Percentiles rank a stretch among this genome's conserved stretches.
phyloP scores from a whole-genome alignment of 768 basidiomycete genomes.

The Myochromella boudieri region DNA sequence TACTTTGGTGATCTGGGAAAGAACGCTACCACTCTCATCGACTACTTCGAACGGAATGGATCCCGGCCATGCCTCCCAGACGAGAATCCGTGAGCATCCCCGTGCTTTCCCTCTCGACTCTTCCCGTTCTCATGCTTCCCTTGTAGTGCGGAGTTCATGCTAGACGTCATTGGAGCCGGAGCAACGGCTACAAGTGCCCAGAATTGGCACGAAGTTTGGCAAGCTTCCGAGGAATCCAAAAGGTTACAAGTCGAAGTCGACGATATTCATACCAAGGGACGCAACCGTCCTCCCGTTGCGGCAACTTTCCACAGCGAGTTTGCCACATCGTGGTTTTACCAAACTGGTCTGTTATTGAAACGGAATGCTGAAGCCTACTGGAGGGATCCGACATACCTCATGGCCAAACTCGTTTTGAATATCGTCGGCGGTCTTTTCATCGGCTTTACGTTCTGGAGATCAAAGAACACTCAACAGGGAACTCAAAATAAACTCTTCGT shows the following conservation, averaged over 20 bases:
- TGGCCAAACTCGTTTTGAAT: conserved; percentile 59
- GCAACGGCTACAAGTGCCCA: conserved; percentile 52
- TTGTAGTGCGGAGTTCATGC: conserved; percentile 58
- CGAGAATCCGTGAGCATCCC: conserved; percentile 75
- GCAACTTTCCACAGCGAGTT: conserved; percentile 42
- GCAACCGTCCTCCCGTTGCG: conserved; percentile 34
- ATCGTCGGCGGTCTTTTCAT: conserved; percentile 56
- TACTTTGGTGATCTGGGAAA: conserved; percentile 74
- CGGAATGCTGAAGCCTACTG: conserved; percentile 50
- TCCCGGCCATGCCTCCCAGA: conserved; percentile 56
- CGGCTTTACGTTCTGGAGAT: conserved; percentile 62
- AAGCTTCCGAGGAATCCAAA: conserved; percentile 44
- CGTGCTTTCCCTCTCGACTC: neutral
- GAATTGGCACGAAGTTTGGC: conserved; percentile 66
- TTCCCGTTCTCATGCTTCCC: neutral
- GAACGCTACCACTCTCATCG: conserved; percentile 60
- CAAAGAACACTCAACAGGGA: conserved; percentile 53
- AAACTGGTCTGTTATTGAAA: conserved; percentile 40
- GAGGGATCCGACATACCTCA: conserved; percentile 58
- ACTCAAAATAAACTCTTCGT: conserved; percentile 70
- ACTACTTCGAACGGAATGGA: conserved; percentile 76
- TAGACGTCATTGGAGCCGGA: conserved; percentile 76
- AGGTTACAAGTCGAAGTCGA: conserved; percentile 39
- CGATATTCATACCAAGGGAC: conserved; percentile 48
- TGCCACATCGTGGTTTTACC: conserved; percentile 53